Conservation (phyloP, 202 grass and related monocot genomes). For the Panicum virgatum region DNA sequence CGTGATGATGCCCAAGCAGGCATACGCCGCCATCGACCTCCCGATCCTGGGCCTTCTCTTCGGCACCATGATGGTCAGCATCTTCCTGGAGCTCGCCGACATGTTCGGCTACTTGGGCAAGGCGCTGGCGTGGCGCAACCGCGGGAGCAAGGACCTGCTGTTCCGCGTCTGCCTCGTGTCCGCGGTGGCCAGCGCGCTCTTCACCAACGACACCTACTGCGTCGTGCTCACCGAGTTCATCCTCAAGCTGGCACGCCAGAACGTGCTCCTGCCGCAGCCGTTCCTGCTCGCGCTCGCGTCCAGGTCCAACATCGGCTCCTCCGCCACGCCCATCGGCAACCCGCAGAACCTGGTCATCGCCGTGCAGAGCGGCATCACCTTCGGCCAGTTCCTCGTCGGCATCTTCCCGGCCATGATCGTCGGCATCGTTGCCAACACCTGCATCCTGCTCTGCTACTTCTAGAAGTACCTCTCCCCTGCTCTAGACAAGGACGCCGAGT, state of each 20-base stretch:
- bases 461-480: slow-evolving; percentile 69
- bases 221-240: slow-evolving; percentile 98
- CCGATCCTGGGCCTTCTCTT: slow-evolving; percentile 96
- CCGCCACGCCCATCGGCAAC: slow-evolving; percentile 92
- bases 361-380: slow-evolving; percentile 77
- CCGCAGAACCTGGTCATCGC: slow-evolving; percentile 99
- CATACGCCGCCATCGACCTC: slow-evolving; percentile 86
- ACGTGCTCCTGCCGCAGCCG: slow-evolving; percentile 81
- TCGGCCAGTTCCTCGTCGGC: slow-evolving; percentile 68
- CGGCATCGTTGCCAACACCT: slow-evolving; percentile 64
- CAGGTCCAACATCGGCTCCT: slow-evolving; percentile 89
- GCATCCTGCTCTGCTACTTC: slow-evolving; percentile 71
- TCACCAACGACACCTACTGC: slow-evolving; percentile 97
- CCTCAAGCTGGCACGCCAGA: slow-evolving; percentile 85
- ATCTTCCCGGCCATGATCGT: slow-evolving; percentile 86
- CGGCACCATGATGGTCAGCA: slow-evolving; percentile 92
- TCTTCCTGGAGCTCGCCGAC: slow-evolving; percentile 92
- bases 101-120: slow-evolving; percentile 87
- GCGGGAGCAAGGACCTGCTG: slow-evolving; percentile 79
- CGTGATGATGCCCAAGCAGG: slow-evolving; percentile 69
- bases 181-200: slow-evolving; percentile 83
- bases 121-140: slow-evolving; percentile 81
- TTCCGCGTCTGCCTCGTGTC: slow-evolving; percentile 84
- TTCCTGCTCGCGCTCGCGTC: slow-evolving; percentile 90
- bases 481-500: slow-evolving; percentile 52